Percentiles rank a stretch among this genome's conserved stretches.
These are phyloP conservation scores for Phytophthora idaei DNA, from an alignment of 352 stramenopile genomes.

Conservation along the genomic window DNA sequence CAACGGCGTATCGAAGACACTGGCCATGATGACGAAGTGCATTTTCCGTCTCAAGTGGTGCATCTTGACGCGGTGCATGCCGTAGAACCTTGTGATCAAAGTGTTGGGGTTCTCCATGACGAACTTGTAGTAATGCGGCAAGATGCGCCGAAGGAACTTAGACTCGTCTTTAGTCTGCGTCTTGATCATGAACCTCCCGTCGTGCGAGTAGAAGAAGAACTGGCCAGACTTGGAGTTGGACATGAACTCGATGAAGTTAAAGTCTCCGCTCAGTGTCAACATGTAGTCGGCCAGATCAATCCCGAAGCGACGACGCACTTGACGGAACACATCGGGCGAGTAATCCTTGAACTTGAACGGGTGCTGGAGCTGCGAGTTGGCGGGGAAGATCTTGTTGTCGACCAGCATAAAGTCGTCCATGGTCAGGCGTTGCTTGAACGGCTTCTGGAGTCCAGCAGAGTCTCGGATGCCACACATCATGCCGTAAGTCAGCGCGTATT, in stretches of 20 bases:
- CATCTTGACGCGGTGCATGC: constrained; percentile 98
- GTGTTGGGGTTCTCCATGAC: constrained; percentile 97
- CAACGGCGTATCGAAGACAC: constrained; percentile 95
- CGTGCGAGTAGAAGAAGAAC: constrained; percentile 99
- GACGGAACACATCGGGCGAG: constrained; percentile 84
- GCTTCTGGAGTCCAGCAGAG: constrained; percentile 88
- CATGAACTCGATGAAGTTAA: constrained; percentile 99
- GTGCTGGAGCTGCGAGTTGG: constrained; percentile 76
- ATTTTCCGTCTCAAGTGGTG: constrained; percentile 94
- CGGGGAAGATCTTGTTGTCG: constrained; percentile 78
- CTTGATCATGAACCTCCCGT: constrained; percentile 99
- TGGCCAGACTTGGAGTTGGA: constrained; percentile 98
- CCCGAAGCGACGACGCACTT: constrained; percentile 75
- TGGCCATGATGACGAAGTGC: constrained; percentile 97
- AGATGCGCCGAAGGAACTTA: constrained; percentile 97
- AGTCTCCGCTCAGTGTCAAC: constrained; percentile 92
- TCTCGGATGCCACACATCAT: constrained; percentile 99
- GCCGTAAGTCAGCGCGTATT: constrained; percentile 98
- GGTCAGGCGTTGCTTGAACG: constrained; percentile 81
- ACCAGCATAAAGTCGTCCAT: constrained; percentile 93
- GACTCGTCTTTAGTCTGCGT: constrained; percentile 98
- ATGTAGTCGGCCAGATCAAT: constrained; percentile 90
- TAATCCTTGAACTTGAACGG: constrained; percentile 95
- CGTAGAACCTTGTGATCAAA: constrained; percentile 97
- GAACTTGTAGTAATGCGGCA: constrained; percentile 98